Base-by-base conservation (phyloP, 345 rosid species). In the Euclidium syriacum region DNA sequence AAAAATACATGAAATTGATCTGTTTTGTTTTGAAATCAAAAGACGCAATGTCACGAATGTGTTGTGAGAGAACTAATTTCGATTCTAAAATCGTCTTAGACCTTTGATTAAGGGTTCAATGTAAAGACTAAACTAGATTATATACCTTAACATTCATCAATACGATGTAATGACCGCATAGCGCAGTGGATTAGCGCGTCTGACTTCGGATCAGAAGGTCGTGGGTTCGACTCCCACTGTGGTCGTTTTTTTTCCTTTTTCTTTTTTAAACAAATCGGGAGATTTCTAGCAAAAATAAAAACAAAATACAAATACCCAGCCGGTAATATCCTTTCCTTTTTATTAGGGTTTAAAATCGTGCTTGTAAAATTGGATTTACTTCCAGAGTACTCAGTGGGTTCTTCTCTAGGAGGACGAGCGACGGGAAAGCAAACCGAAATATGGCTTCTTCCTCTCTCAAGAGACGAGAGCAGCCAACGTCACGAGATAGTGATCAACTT, bases 151-250 rank as follows among this genome's bases (percentile, higher is more conserved):
- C n/a, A n/a, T n/a, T n/a, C n/a, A n/a, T n/a, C n/a, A n/a, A n/a
- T n/a, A n/a, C n/a, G n/a, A n/a, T n/a, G n/a, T n/a, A n/a, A n/a
- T n/a, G 78, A 80, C 85, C 84, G 95, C 95, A 85, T 87, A 87
- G 97, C 90, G 94, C 90, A 87, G 92, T 87, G 90, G 90, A 87
- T 87, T 87, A 85, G 92, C 87, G 92, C 94, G 91, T 90, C 86
- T 86, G 95, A 86, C 96, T 91, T 91, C 90, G 96, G 92, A 79
- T 86, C 88, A 85, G 77, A 80, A 88, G 96, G 96, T 82, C 88
- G 86, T 76, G 81, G 85, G 87, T 79, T 86, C 88, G 88, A 82
- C 86, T 76, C 81, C 84, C 90, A 83, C 86, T 85, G 90, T 83
- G 81, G 90, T 83, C 86, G 81, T 1, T 2, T 25, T 2, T 14